Evolutionary conservation across 192 early-diverging fungal species (phyloP).

Genomic region (Backusella australiensis): DNA sequence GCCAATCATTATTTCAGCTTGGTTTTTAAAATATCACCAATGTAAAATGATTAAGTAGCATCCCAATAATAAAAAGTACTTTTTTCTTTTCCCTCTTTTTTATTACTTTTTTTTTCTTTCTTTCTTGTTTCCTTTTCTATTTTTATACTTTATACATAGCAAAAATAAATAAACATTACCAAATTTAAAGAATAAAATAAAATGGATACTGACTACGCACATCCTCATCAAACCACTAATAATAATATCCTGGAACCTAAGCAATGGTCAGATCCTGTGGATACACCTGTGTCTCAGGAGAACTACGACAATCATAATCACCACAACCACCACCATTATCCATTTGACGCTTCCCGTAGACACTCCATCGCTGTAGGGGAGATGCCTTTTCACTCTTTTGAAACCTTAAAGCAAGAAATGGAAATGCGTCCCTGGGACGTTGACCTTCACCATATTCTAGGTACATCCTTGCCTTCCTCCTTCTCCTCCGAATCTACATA

Average conservation of each 20-base stretch:
- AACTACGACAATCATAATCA: not conserved
- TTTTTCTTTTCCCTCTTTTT: not conserved
- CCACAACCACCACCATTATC: not conserved
- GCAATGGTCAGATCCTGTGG: not conserved
- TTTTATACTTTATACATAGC: not conserved
- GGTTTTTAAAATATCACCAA: constrained; percentile 1
- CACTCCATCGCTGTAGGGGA: constrained; percentile 35
- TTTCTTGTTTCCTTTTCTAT: not conserved
- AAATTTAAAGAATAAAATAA: not conserved
- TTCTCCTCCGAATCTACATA: constrained; percentile 15
- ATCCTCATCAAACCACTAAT: not conserved
- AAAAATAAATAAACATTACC: not conserved
- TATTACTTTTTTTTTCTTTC: not conserved
- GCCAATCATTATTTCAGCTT: not conserved
- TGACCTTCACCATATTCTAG: constrained; percentile 7
- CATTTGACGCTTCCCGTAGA: constrained; percentile 14
- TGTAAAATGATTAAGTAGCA: not conserved
- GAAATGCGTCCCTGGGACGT: not conserved
- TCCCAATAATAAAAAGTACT: not conserved
- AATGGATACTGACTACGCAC: constrained; percentile 4
- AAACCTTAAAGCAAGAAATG: not conserved
- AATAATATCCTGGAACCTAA: not conserved
- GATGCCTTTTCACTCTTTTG: constrained; percentile 18
- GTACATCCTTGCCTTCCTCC: constrained; percentile 16
- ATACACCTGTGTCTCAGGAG: not conserved